Base-by-base conservation (phyloP, 2,329 filamentous ascomycete species). In the Colletotrichum lentis region DNA sequence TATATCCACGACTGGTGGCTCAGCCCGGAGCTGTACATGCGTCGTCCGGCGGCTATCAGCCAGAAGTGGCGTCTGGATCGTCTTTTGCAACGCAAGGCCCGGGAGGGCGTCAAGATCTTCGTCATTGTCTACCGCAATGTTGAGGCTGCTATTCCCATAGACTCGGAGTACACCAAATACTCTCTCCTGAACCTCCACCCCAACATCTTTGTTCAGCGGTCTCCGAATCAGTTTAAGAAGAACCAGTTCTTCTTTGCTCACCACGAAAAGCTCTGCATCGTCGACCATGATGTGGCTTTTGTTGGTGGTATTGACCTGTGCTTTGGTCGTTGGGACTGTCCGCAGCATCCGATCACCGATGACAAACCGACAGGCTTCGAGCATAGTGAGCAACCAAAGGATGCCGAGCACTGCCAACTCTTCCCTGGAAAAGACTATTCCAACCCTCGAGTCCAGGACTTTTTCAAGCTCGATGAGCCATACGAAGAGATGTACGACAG, bases 1-100 rank as follows among this genome's bases (percentile, higher is more conserved):
- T 98, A 98, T 79, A 98, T 99, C 70, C 96, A 99, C 77, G 96
- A 98, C 78, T 99, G 96, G 96, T 99, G 96, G 96, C 82, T 99
- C 47, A 97, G 93, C 73, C 96, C 96, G 1, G 95, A 99, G 79
- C 82, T 99, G 52, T 99, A 99, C 81, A 90, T 98, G 89, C 88
- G 96, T 69, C 88, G 96, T 66, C 96, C 96, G 61, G 92, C 96
- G 27, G 94, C 93, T 53, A 97, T 98, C 79, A 97, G 94, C 76
- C 95, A 98, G 77, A 97, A 97, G 79, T 99, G 96, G 96, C 90
- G 96, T 61, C 86, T 99, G 8, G 96, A 99, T 79, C 87, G 96
- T 74, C 84, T 99, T 12, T 84, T 99, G n/a, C 93, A 97, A 77
- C 90, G 90, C 72, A 99, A 98, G 78, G 96, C 96, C 0, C 88